Evolutionary conservation across 2,329 filamentous ascomycete species (phyloP).

Genomic region (Graphium sp.): DNA sequence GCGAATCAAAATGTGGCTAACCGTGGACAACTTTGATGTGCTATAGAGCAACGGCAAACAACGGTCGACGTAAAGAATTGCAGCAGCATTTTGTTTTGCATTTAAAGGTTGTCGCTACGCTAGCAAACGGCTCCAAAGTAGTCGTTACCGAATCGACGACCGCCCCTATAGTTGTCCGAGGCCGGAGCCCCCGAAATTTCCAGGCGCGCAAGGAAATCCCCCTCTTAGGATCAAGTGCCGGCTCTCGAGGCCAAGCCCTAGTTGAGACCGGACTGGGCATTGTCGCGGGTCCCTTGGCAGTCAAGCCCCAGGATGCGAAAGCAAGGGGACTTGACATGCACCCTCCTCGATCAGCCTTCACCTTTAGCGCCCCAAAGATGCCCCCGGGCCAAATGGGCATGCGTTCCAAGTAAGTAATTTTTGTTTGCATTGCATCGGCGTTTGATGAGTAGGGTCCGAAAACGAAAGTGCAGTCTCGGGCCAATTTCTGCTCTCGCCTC

Average conservation of each 20-base stretch:
- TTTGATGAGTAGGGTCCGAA: too few species aligned
- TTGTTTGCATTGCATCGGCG: too few species aligned
- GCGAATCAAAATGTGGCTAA: too few species aligned
- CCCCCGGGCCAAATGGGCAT: slow-evolving; percentile 35
- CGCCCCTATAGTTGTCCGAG: slow-evolving; percentile 82
- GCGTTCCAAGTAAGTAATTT: slow-evolving; percentile 38
- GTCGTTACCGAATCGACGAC: slow-evolving; percentile 73
- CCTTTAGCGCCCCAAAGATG: slow-evolving; percentile 39
- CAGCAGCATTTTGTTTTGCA: slow-evolving; percentile 92
- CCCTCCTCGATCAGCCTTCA: slow-evolving; percentile 38
- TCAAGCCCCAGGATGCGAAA: slow-evolving; percentile 38
- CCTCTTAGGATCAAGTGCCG: slow-evolving; percentile 59
- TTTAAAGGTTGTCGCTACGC: slow-evolving; percentile 68
- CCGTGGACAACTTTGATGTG: too few species aligned
- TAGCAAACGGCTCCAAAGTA: slow-evolving; percentile 70
- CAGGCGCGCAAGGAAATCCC: slow-evolving; percentile 88
- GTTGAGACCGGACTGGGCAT: slow-evolving; percentile 46
- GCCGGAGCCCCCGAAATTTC: slow-evolving; percentile 86
- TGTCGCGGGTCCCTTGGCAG: slow-evolving; percentile 35
- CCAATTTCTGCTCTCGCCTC: too few species aligned
- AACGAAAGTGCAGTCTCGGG: too few species aligned
- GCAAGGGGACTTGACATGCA: slow-evolving; percentile 34
- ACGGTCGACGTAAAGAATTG: slow-evolving; percentile 82
- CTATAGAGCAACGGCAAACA: slow-evolving; percentile 76
- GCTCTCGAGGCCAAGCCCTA: slow-evolving; percentile 59